These are phyloP conservation scores for Ambrosiella cleistominuta DNA, from an alignment of 2,329 filamentous ascomycete species.

Conservation along the genomic window DNA sequence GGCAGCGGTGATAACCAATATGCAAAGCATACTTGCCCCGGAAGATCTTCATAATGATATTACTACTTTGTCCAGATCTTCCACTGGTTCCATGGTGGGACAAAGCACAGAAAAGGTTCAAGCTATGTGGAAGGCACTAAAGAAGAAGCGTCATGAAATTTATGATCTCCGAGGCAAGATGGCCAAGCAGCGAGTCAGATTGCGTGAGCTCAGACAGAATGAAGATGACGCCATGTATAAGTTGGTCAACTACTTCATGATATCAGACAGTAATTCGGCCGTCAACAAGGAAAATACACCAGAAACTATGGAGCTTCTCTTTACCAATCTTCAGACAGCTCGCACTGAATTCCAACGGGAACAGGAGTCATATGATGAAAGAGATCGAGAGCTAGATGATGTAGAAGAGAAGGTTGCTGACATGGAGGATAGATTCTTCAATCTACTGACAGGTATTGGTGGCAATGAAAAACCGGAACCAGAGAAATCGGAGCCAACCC, in stretches of 20 bases:
- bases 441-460: constrained; percentile 16
- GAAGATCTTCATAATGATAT: not conserved
- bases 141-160: not conserved
- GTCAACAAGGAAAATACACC: not conserved
- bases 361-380: constrained; percentile 23
- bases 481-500: not conserved
- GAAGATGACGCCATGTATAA: constrained; percentile 3
- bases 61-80: not conserved
- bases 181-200: not conserved
- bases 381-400: constrained; percentile 21
- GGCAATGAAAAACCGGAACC: constrained; percentile 10
- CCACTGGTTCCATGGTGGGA: not conserved
- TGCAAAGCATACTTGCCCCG: not conserved
- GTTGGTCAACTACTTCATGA: not conserved
- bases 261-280: not conserved
- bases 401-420: constrained; percentile 20
- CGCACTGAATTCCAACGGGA: constrained; percentile 23
- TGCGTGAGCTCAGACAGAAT: not conserved
- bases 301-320: constrained; percentile 10
- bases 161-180: constrained; percentile 5
- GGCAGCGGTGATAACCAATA: not conserved
- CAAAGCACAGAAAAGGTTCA: not conserved
- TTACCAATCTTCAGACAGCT: constrained; percentile 22
- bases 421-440: constrained; percentile 21
- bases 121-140: not conserved